Evolutionary conservation across 2,329 filamentous ascomycete species (phyloP).

Genomic region (Paraconiothyrium brasiliense): DNA sequence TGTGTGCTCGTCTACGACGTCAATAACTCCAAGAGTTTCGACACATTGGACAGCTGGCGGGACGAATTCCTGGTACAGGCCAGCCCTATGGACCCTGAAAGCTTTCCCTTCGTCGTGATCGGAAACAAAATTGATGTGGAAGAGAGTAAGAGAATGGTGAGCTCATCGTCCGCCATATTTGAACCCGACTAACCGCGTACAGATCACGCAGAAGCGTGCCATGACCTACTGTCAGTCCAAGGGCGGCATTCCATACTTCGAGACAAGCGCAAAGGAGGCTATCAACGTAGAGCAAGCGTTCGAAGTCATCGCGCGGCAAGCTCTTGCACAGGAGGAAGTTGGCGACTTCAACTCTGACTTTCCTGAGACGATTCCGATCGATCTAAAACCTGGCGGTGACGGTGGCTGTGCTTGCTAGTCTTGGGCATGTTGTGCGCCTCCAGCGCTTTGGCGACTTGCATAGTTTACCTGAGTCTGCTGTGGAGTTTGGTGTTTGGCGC

Average conservation of each 20-base stretch:
- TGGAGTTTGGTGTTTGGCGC: conserved; percentile 43
- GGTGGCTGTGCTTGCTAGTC: conserved; percentile 88
- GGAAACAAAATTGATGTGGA: conserved; percentile 99
- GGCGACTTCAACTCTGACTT: conserved; percentile 98
- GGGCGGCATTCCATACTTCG: conserved; percentile 97
- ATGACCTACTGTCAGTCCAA: conserved; percentile 98
- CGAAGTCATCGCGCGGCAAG: conserved; percentile 92
- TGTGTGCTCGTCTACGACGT: conserved; percentile 98
- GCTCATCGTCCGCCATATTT: conserved; percentile 35
- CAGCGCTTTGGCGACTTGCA: conserved; percentile 16
- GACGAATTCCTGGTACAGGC: conserved; percentile 99
- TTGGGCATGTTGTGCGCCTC: neutral
- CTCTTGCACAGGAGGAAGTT: conserved; percentile 94
- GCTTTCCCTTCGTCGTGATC: conserved; percentile 93
- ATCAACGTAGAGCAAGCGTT: conserved; percentile 95
- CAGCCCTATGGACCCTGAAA: conserved; percentile 93
- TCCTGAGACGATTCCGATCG: conserved; percentile 97
- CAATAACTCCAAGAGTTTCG: conserved; percentile 99
- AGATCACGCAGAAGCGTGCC: conserved; percentile 94
- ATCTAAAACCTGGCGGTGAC: conserved; percentile 85
- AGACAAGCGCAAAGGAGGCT: conserved; percentile 98
- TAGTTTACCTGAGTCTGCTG: conserved; percentile 12
- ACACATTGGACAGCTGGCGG: conserved; percentile 96
- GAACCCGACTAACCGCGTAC: neutral
- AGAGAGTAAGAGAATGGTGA: conserved; percentile 91